Evolutionary conservation across 371 early-diverging fungal species (phyloP), one percentile per base, ranked within the genome.

Genomic region (Nematocida sp.): DNA sequence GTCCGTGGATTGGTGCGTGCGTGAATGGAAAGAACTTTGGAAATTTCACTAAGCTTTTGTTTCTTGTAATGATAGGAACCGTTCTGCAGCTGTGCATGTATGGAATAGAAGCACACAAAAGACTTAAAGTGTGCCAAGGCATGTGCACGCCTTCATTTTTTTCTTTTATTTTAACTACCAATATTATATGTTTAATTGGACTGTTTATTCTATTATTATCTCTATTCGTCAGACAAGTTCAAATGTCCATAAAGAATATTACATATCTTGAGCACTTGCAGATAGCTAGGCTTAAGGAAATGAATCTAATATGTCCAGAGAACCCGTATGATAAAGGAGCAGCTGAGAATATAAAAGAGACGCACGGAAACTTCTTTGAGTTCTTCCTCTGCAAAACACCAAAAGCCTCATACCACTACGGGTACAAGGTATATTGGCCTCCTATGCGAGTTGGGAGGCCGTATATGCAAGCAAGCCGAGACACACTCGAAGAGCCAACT

Each of bases 1-100:
- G 97, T 77, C 93, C 93, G 13, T 96, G 95, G 95, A 92, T 93
- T 13, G 86, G 88, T 82, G 92, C 93, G 0, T 98, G 94, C 90
- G 87, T 94, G 53, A 92, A 93, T 84, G 93, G 82, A 68, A 67
- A 80, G 20, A 88, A 87, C 60, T 83, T 86, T 32, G 87, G 86
- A 7, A 68, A 83, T 65, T 86, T 86, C 67, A 66, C 84, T 23
- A 55, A 81, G 32, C 82, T 86, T 38, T 20, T 85, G 7, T 66
- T 77, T 30, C 79, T 76, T 57, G 51, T 65, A 28, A 25, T 65
- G 26, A 35, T 50, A 4, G 45, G 18, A 40, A 45, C 38, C 39
- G 11, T 35, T 11, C 33, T 60, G 36, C 40, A 38, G 3, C 32
- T 78, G 33, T 16, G 23, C 23, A 38, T 71, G 16, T 33, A 61